phyloP scores from a whole-genome alignment of 2,329 filamentous ascomycete genomes.

The Mycosphaerella sp. region DNA sequence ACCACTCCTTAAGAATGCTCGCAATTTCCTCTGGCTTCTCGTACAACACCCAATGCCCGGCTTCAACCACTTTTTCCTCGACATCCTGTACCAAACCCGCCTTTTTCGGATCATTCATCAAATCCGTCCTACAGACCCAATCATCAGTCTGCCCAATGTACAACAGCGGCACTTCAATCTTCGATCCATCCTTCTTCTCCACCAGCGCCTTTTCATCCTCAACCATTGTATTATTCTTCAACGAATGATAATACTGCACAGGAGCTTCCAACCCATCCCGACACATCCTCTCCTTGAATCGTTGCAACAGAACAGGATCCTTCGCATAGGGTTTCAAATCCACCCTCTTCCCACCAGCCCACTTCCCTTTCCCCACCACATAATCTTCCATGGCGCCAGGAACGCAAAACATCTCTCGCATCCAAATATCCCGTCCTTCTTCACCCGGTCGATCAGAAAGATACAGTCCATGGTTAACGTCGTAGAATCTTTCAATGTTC shows the following conservation, averaged over 20 bases:
- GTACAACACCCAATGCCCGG: slow-evolving; percentile 27
- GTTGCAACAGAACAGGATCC: slow-evolving; percentile 24
- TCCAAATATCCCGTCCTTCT: slow-evolving; percentile 26
- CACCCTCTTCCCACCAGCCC: slow-evolving; percentile 18
- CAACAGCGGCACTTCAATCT: slow-evolving; percentile 27
- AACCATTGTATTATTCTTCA: slow-evolving; percentile 27
- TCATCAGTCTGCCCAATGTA: slow-evolving; percentile 32
- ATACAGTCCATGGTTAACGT: slow-evolving; percentile 24
- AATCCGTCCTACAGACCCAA: slow-evolving; percentile 25
- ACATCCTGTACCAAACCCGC: slow-evolving; percentile 22
- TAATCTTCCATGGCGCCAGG: slow-evolving; percentile 34
- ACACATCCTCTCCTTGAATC: slow-evolving; percentile 34
- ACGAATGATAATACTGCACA: slow-evolving; percentile 36
- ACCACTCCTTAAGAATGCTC: slow-evolving; percentile 19
- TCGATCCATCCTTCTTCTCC: slow-evolving; percentile 26
- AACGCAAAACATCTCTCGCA: slow-evolving; percentile 36
- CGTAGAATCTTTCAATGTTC: slow-evolving; percentile 25
- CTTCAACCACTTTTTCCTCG: slow-evolving; percentile 19
- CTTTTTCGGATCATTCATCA: slow-evolving; percentile 22
- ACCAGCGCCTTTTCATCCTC: slow-evolving; percentile 25
- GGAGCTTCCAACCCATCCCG: slow-evolving; percentile 32
- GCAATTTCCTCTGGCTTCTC: slow-evolving; percentile 28
- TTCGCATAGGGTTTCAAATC: slow-evolving; percentile 34
- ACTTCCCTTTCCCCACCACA: slow-evolving; percentile 19
- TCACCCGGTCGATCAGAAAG: slow-evolving; percentile 19